Conservation (phyloP, 2,329 filamentous ascomycete genomes). For the Botryotinia narcissicola region DNA sequence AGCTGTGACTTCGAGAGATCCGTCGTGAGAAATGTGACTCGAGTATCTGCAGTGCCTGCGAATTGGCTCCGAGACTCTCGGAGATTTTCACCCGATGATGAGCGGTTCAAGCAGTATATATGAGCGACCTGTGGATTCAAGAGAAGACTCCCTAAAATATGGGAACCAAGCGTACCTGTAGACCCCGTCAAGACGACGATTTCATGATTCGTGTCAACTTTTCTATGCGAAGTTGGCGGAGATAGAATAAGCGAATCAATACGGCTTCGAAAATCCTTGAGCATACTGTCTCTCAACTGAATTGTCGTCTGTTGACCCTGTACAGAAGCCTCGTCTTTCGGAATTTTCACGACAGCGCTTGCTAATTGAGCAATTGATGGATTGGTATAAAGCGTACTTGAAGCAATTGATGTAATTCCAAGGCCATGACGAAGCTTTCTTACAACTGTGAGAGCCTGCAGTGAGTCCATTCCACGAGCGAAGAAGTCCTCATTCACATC, state of each 20-base stretch:
- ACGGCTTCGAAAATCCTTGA: not conserved
- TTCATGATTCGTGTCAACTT: not conserved
- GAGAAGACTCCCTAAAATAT: not conserved
- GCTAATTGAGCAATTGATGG: not conserved
- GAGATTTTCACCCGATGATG: not conserved
- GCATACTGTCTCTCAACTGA: not conserved
- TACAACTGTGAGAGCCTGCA: not conserved
- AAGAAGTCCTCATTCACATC: not conserved
- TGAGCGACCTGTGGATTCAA: not conserved
- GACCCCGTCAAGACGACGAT: not conserved
- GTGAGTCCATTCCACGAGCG: not conserved
- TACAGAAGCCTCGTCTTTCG: not conserved
- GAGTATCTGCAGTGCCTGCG: constrained; percentile 1
- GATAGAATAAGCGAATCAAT: not conserved
- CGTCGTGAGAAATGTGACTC: not conserved
- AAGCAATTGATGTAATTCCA: not conserved
- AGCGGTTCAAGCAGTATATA: constrained; percentile 9
- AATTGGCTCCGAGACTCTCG: not conserved
- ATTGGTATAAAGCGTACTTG: not conserved
- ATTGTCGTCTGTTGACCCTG: not conserved
- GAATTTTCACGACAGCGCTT: not conserved
- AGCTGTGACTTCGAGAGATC: not conserved
- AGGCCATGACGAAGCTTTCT: not conserved
- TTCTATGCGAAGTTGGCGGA: not conserved
- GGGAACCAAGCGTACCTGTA: not conserved